phyloP scores from a whole-genome alignment of 441 rosid genomes.

The Erysimum pusillum region DNA sequence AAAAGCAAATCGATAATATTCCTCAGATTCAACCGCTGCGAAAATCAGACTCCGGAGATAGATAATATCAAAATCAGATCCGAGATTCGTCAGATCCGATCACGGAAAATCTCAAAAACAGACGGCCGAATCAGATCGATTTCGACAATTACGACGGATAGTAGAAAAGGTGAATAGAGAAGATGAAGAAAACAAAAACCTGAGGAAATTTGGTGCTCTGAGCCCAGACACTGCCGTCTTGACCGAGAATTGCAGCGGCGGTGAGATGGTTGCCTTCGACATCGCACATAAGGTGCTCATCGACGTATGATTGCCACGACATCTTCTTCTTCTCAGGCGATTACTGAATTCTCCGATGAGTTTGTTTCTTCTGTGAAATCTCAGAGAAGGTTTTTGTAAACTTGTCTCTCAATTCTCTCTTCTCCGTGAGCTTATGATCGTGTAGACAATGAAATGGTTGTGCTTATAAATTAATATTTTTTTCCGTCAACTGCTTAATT shows the following conservation, averaged over 20 bases:
- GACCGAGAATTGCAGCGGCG: slow-evolving; percentile 85
- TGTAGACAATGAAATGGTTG: slow-evolving; percentile 8
- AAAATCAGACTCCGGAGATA: not conserved
- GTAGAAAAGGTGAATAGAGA: not conserved
- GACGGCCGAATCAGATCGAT: slow-evolving; percentile 1
- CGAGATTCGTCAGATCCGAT: slow-evolving; percentile 41
- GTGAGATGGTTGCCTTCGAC: slow-evolving; percentile 71
- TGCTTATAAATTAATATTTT: slow-evolving; percentile 14
- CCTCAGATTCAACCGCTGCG: not conserved
- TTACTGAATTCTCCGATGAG: not conserved
- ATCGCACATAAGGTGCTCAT: slow-evolving; percentile 89
- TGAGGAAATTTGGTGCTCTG: slow-evolving; percentile 80
- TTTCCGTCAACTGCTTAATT: slow-evolving; percentile 14
- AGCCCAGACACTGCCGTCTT: slow-evolving; percentile 91
- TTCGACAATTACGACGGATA: not conserved
- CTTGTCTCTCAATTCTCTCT: not conserved
- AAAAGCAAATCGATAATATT: not conserved
- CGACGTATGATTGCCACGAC: slow-evolving; percentile 95
- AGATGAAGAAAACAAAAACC: slow-evolving; percentile 46
- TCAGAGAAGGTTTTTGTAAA: slow-evolving; percentile 17
- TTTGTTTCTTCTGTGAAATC: slow-evolving; percentile 19
- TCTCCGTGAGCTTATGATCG: slow-evolving; percentile 22
- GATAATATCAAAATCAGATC: slow-evolving; percentile 30
- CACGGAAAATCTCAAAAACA: slow-evolving; percentile 1
- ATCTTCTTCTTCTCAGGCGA: slow-evolving; percentile 45